Evolutionary conservation across 106 monocot species (phyloP).

Genomic region (Dioscorea dumetorum): DNA sequence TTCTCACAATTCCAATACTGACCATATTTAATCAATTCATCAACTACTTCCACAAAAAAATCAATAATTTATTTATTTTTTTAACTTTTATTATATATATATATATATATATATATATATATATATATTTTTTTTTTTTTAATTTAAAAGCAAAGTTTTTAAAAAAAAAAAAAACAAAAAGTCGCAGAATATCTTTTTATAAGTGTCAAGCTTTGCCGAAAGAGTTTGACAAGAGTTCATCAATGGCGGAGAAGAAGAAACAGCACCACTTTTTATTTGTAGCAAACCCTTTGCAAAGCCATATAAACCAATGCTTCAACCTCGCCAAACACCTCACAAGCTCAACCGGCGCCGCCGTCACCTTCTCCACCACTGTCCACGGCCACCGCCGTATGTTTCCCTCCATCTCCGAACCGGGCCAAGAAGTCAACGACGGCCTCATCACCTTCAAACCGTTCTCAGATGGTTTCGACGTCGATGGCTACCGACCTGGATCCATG

Average conservation of each 20-base stretch:
- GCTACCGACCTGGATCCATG: neutral
- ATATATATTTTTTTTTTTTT: too few relatives aligned
- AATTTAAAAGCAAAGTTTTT: too few relatives aligned
- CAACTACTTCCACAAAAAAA: too few relatives aligned
- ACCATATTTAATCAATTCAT: too few relatives aligned
- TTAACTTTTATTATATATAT: too few relatives aligned
- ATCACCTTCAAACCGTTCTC: constrained; percentile 49
- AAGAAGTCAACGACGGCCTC: constrained; percentile 13
- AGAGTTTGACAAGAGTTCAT: neutral
- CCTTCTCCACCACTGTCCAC: constrained; percentile 50
- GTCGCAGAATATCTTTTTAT: too few relatives aligned
- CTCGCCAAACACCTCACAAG: constrained; percentile 39
- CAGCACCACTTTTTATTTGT: constrained; percentile 46
- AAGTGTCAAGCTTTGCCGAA: too few relatives aligned
- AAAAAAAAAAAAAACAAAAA: too few relatives aligned
- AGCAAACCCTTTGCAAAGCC: constrained; percentile 31
- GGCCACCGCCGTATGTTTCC: constrained; percentile 58
- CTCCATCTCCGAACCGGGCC: neutral
- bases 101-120: too few relatives aligned
- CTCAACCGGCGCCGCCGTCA: constrained; percentile 32
- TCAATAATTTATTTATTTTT: too few relatives aligned
- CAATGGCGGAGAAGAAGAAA: neutral
- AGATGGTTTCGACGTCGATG: constrained; percentile 47
- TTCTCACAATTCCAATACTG: too few relatives aligned
- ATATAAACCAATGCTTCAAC: constrained; percentile 46